Evolutionary conservation across 192 early-diverging fungal genomes (phyloP).

Genomic region (Coemansia umbellata): DNA sequence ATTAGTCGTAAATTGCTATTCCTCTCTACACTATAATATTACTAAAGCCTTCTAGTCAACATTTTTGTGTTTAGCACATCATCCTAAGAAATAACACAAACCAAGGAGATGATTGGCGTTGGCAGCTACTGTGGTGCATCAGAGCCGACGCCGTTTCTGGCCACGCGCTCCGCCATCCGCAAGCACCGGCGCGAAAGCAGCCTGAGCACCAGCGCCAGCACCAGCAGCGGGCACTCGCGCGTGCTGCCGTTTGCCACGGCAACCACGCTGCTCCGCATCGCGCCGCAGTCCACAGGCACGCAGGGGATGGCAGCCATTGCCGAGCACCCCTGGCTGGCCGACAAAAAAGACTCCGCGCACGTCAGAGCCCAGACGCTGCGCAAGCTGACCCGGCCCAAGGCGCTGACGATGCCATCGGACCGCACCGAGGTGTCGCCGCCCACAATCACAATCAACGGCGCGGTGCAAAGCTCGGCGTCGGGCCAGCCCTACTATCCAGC

Average conservation of each 20-base stretch:
- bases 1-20: too few relatives aligned
- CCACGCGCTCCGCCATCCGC: background rate
- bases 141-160: background rate
- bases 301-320: constrained; percentile 9
- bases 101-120: background rate
- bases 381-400: background rate
- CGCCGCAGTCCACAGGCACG: background rate
- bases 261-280: constrained; percentile 7
- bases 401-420: background rate
- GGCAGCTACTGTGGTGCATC: background rate
- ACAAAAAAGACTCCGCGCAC: too few relatives aligned
- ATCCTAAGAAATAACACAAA: background rate
- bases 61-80: too few relatives aligned
- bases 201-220: constrained; percentile 38
- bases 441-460: constrained; percentile 6
- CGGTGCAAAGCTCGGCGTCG: background rate
- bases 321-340: constrained; percentile 3
- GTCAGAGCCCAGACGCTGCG: too few relatives aligned
- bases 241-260: constrained; percentile 46
- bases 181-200: constrained; percentile 36
- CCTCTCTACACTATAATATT: too few relatives aligned
- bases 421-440: constrained; percentile 5
- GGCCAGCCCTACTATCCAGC: constrained; percentile 11
- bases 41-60: too few relatives aligned
- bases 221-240: constrained; percentile 28